phyloP scores from a whole-genome alignment of 73 alveolate species.

The Paramecium primaurelia region DNA sequence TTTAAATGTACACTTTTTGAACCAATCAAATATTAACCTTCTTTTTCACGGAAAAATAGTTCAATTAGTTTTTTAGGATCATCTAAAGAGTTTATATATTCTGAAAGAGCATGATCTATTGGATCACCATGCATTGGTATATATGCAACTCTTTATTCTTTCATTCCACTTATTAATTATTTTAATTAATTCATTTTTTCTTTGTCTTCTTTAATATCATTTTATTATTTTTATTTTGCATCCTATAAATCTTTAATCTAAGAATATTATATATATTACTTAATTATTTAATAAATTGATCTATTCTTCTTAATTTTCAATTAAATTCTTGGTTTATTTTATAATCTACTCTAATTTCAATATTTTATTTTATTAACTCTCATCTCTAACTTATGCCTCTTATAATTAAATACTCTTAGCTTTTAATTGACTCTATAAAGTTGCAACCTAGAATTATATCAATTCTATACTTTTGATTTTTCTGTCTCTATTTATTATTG shows the following conservation, averaged over 20 bases:
- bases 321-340: background rate
- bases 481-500: background rate
- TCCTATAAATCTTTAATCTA: background rate
- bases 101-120: conserved; percentile 63
- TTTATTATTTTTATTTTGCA: background rate
- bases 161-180: background rate
- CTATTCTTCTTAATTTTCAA: background rate
- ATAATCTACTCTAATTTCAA: background rate
- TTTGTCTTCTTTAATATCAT: background rate
- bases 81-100: conserved; percentile 48
- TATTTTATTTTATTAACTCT: background rate
- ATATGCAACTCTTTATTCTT: conserved; percentile 34
- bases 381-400: background rate
- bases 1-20: background rate
- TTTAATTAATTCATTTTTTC: background rate
- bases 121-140: conserved; percentile 71
- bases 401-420: background rate
- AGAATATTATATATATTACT: background rate
- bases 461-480: background rate
- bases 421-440: background rate
- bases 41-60: conserved; percentile 9
- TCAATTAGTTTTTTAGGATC: conserved; percentile 16
- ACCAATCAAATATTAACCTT: conserved; percentile 45
- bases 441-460: background rate
- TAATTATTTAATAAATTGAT: background rate